Percentiles rank a stretch among this genome's conserved stretches.
These are phyloP conservation scores for Chrysanthemum makinoi DNA, from an alignment of 129 eudicot genomes.

Conservation along the genomic window DNA sequence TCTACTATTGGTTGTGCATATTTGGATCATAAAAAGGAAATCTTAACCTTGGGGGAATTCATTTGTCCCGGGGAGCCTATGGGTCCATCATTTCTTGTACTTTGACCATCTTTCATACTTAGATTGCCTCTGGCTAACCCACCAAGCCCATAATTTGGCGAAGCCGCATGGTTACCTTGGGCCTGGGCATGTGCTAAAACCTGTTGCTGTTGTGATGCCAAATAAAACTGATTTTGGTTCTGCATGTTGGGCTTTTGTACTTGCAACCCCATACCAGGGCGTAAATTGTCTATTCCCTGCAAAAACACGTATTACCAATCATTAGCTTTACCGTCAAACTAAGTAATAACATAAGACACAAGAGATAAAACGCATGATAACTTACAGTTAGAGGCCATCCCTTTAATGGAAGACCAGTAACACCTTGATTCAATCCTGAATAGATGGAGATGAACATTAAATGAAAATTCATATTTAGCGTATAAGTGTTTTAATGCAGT, in stretches of 20 bases:
- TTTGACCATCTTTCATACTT: slow-evolving; percentile 72
- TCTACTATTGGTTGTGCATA: background rate
- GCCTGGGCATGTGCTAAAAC: slow-evolving; percentile 31
- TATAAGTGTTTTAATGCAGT: slow-evolving; percentile 8
- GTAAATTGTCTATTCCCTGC: slow-evolving; percentile 74
- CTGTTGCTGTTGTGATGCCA: slow-evolving; percentile 83
- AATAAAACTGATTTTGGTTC: slow-evolving; percentile 66
- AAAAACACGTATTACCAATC: background rate
- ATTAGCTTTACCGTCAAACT: slow-evolving; percentile 4
- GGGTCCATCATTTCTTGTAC: slow-evolving; percentile 71
- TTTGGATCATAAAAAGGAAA: background rate
- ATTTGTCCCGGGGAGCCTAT: slow-evolving; percentile 71
- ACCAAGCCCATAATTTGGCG: slow-evolving; percentile 64
- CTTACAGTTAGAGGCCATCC: slow-evolving; percentile 95
- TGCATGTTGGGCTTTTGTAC: slow-evolving; percentile 64
- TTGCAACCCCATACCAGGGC: slow-evolving; percentile 56
- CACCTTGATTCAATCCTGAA: slow-evolving; percentile 67
- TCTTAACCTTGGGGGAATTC: slow-evolving; percentile 69
- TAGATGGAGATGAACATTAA: slow-evolving; percentile 10
- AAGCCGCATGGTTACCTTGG: slow-evolving; percentile 24
- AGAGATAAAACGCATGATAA: slow-evolving; percentile 14
- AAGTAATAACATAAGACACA: slow-evolving; percentile 6
- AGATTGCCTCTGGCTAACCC: slow-evolving; percentile 74
- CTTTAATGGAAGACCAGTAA: slow-evolving; percentile 71
- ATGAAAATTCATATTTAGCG: background rate